Percentiles rank a stretch among this genome's conserved stretches.
Conservation (phyloP, 139 green algal genomes). For the Zygnema circumcarinatum region DNA sequence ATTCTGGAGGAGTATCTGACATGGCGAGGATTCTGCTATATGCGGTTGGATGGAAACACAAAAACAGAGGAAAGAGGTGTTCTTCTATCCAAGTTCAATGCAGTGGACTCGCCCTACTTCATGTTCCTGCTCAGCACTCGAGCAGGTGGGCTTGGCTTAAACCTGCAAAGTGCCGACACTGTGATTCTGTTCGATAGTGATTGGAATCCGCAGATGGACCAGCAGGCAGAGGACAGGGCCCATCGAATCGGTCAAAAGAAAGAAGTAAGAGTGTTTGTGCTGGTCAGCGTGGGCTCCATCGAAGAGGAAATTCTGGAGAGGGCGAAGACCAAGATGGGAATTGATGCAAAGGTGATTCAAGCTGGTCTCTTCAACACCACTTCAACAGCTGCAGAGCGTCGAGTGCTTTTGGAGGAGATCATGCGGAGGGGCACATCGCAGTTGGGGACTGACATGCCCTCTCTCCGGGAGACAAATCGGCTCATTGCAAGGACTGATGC, state of each 20-base stretch:
- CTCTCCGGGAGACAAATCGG: conserved; percentile 69
- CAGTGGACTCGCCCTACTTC: conserved; percentile 66
- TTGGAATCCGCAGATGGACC: conserved; percentile 78
- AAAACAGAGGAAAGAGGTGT: conserved; percentile 71
- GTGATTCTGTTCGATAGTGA: conserved; percentile 80
- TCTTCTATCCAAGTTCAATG: conserved; percentile 75
- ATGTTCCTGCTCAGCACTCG: conserved; percentile 82
- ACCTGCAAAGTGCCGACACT: conserved; percentile 85
- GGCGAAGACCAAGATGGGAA: conserved; percentile 75
- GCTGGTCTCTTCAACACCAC: conserved; percentile 55
- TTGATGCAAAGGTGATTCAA: conserved; percentile 81
- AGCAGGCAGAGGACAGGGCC: conserved; percentile 78
- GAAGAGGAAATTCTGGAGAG: conserved; percentile 82
- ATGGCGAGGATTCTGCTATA: conserved; percentile 65
- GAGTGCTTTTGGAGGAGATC: conserved; percentile 69
- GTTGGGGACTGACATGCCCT: conserved; percentile 60
- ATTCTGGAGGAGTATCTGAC: conserved; percentile 69
- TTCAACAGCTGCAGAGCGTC: conserved; percentile 53
- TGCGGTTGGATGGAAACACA: conserved; percentile 80
- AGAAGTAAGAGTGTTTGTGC: conserved; percentile 78
- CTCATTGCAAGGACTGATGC: conserved; percentile 68
- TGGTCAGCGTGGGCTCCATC: conserved; percentile 74
- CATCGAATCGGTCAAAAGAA: conserved; percentile 79
- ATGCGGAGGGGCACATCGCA: conserved; percentile 61
- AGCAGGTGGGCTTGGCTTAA: conserved; percentile 80